Conservation (phyloP, 305 asterid species). For the Coffea humblotiana region DNA sequence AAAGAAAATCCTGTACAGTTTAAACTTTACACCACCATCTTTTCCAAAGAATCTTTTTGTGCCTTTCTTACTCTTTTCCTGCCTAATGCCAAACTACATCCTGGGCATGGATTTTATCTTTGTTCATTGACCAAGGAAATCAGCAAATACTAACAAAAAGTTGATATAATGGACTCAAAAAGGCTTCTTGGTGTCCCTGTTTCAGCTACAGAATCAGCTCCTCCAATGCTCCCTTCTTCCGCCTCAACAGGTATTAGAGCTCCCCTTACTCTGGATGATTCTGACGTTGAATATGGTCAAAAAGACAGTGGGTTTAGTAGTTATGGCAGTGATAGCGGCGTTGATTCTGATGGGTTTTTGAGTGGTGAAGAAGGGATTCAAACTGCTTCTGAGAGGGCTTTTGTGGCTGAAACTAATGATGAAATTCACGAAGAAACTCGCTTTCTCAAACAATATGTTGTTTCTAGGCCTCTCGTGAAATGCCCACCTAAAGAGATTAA, state of each 20-base stretch:
- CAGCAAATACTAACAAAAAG: neutral
- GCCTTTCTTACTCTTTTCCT: neutral
- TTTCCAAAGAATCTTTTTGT: constrained; percentile 15
- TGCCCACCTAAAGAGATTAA: constrained; percentile 30
- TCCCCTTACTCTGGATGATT: constrained; percentile 80
- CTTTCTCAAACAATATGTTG: constrained; percentile 31
- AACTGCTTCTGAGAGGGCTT: constrained; percentile 36
- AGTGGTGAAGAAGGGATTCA: constrained; percentile 58
- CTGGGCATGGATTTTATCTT: neutral
- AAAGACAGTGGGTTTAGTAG: constrained; percentile 40
- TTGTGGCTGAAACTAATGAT: constrained; percentile 31
- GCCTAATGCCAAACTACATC: neutral
- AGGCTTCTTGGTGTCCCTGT: constrained; percentile 48
- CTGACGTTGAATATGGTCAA: constrained; percentile 58
- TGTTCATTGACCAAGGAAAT: neutral
- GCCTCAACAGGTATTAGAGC: constrained; percentile 77
- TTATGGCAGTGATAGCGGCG: constrained; percentile 50
- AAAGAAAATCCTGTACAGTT: constrained; percentile 26
- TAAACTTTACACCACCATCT: neutral
- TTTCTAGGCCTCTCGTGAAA: constrained; percentile 40
- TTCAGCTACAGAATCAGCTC: constrained; percentile 47
- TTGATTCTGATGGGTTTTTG: constrained; percentile 49
- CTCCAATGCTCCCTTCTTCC: constrained; percentile 40
- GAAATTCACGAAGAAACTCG: constrained; percentile 40
- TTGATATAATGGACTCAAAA: constrained; percentile 42